Conservation (phyloP, 805 yeast species). For the Nakazawaea wickerhamii region DNA sequence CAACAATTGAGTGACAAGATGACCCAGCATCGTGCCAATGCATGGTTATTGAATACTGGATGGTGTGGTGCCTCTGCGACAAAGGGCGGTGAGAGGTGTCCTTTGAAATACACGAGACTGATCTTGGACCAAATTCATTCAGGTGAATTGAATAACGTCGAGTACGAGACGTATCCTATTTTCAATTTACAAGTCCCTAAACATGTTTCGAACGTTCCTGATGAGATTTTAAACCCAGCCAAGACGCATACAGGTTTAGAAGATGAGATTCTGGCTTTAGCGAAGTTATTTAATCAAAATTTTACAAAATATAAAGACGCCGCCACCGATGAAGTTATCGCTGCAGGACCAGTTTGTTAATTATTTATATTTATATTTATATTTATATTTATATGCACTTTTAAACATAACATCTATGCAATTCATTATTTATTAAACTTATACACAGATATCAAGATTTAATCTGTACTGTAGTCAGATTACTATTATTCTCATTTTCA, state of each 20-base stretch:
- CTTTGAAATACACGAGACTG: conserved; percentile 95
- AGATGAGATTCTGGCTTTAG: conserved; percentile 60
- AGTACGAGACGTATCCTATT: conserved; percentile 78
- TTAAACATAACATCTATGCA: background rate
- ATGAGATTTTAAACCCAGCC: conserved; percentile 81
- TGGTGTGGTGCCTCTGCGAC: conserved; percentile 96
- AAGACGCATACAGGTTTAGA: conserved; percentile 40
- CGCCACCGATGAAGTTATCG: conserved; percentile 80
- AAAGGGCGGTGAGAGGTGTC: conserved; percentile 95
- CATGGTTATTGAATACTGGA: conserved; percentile 97
- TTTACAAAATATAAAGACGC: conserved; percentile 77
- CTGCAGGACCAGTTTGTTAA: conserved; percentile 74
- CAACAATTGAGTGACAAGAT: conserved; percentile 94
- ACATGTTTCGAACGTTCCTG: conserved; percentile 75
- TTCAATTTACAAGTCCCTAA: conserved; percentile 88
- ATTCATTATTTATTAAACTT: too few relatives aligned
- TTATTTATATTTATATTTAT: background rate
- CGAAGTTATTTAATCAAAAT: conserved; percentile 75
- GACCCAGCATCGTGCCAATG: conserved; percentile 79
- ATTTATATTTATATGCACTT: background rate
- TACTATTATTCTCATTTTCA: background rate
- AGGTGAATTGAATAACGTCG: conserved; percentile 76
- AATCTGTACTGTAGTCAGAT: too few relatives aligned
- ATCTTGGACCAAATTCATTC: conserved; percentile 91
- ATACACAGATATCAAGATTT: too few relatives aligned